Conservation (phyloP, 768 basidiomycete genomes). For the Megacollybia marginata region DNA sequence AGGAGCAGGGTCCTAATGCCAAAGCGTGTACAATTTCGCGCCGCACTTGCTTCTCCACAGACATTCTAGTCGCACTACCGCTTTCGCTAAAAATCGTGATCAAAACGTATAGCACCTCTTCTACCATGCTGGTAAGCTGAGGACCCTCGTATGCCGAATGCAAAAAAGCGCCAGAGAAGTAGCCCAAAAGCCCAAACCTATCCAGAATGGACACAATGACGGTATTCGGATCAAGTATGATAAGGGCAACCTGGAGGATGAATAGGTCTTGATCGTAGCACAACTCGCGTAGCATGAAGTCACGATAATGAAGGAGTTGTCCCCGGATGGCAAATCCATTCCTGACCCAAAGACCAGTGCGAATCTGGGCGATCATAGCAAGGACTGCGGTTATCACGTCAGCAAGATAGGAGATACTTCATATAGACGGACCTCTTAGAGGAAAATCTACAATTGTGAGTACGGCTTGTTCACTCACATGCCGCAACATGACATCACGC, state of each 20-base stretch:
- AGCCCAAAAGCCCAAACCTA: constrained; percentile 74
- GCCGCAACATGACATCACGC: constrained; percentile 52
- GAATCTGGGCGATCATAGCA: constrained; percentile 90
- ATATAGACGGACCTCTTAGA: constrained; percentile 54
- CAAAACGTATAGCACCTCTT: constrained; percentile 84
- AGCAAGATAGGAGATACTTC: not conserved
- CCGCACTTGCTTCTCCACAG: constrained; percentile 55
- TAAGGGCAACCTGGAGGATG: constrained; percentile 79
- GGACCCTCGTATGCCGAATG: constrained; percentile 58
- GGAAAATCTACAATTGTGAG: constrained; percentile 84
- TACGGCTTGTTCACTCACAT: constrained; percentile 60
- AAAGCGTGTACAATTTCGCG: constrained; percentile 89
- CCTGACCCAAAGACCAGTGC: constrained; percentile 93
- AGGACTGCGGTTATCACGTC: constrained; percentile 43
- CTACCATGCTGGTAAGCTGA: constrained; percentile 80
- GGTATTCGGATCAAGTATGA: constrained; percentile 68
- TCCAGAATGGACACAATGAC: constrained; percentile 85
- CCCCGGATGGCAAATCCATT: constrained; percentile 95
- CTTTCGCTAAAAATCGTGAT: constrained; percentile 84
- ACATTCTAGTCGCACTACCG: constrained; percentile 62
- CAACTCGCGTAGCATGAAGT: constrained; percentile 90
- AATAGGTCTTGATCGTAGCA: constrained; percentile 96
- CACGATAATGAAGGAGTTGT: constrained; percentile 91
- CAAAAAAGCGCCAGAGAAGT: constrained; percentile 65
- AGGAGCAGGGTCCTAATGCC: constrained; percentile 80